Evolutionary conservation across 768 basidiomycete species (phyloP).

Genomic region (Lactarius vividus): DNA sequence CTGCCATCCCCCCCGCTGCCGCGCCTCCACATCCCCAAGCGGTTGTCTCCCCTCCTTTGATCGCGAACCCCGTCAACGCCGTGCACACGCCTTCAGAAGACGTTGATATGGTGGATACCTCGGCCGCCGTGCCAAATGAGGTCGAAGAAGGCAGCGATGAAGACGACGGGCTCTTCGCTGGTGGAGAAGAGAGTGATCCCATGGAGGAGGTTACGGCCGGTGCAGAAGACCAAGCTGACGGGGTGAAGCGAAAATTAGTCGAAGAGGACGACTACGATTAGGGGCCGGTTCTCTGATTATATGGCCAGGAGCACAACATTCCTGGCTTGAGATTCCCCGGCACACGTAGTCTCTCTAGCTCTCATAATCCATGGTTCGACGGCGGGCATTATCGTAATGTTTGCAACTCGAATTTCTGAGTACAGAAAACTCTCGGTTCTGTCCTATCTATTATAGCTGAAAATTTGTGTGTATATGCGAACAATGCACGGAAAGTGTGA

Average conservation of each 20-base stretch:
- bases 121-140: slow-evolving; percentile 35
- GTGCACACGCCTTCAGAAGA: slow-evolving; percentile 61
- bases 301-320: not conserved
- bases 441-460: not conserved
- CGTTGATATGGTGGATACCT: slow-evolving; percentile 52
- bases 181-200: slow-evolving; percentile 73
- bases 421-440: not conserved
- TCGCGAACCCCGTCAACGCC: slow-evolving; percentile 49
- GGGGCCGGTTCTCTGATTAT: slow-evolving; percentile 22
- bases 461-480: not conserved
- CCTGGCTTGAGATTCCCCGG: not conserved
- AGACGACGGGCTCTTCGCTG: slow-evolving; percentile 74
- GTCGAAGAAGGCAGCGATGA: slow-evolving; percentile 72
- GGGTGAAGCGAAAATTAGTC: slow-evolving; percentile 73
- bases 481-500: not conserved
- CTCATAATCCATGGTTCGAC: not conserved
- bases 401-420: not conserved
- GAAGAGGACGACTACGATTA: slow-evolving; percentile 88
- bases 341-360: not conserved
- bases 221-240: slow-evolving; percentile 42
- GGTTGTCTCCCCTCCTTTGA: slow-evolving; percentile 24
- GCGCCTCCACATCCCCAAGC: slow-evolving; percentile 17
- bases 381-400: not conserved
- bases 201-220: slow-evolving; percentile 71
- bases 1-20: slow-evolving; percentile 45